Base-by-base conservation (phyloP, 2,329 filamentous ascomycete species). In the Acrocalymma vagum region DNA sequence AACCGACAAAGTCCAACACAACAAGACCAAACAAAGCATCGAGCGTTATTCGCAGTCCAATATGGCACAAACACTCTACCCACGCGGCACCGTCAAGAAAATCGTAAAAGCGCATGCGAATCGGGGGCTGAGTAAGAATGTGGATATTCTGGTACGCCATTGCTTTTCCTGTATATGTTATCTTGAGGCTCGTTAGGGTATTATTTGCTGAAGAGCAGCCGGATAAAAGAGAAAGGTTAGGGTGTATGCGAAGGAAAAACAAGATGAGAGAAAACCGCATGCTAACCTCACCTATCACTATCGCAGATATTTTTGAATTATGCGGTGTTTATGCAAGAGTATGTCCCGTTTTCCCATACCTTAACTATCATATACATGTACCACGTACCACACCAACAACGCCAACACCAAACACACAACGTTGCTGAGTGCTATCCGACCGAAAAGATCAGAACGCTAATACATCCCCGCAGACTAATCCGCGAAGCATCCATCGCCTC, bases 61-160 rank as follows among this genome's bases (percentile, higher is more conserved):
- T 80, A 83, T 81, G 35, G 74, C 81, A 78, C 83, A 15, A 62
- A 93, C 90, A 57, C 77, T 89, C 10, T 96, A 95, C 62, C 91
- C 91, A 9, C 85, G 91, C 49, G 85, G 83, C 13, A 94, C 89
- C 0, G 78, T 96, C 58, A 94, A 91, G 71, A 92, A 91, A 70
- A 93, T 95, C 45, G 79, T 95, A 61, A 96, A 95, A 72, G 90
- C 90, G 13, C 90, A 95, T 69, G 87, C 90, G 7, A 87, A 88
- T 50, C 84, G 86, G 64, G 87, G 81, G 51, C 71, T 95, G 50
- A 90, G 86, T 75, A 94, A 90, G 71, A 92, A 94, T 70, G 87
- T 85, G 20, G 92, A 96, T 71, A 84, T 95, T 42, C 77, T 93
- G 73, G 90, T 95, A 72, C 45, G 81, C 58, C 29, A 34, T n/a